Conservation (phyloP, 2,329 filamentous ascomycete genomes). For the Grosmannia clavigera region DNA sequence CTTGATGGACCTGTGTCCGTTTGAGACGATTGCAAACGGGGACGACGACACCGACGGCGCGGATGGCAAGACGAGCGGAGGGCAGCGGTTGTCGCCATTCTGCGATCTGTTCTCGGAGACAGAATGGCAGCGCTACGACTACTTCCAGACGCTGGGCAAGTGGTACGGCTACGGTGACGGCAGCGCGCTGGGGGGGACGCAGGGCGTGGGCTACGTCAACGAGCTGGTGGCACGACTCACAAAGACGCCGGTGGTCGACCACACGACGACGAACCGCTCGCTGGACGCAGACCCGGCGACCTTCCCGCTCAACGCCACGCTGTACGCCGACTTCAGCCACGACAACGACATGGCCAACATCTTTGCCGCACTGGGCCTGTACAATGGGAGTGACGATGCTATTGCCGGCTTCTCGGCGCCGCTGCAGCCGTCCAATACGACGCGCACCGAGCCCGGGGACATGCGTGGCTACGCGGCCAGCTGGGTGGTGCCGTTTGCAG, state of each 20-base stretch:
- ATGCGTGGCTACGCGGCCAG: conserved; percentile 60
- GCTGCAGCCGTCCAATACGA: conserved; percentile 36
- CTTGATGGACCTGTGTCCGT: conserved; percentile 84
- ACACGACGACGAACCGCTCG: conserved; percentile 66
- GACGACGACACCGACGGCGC: conserved; percentile 27
- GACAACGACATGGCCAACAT: conserved; percentile 78
- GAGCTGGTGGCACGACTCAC: conserved; percentile 78
- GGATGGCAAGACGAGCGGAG: background rate
- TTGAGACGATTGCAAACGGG: conserved; percentile 58
- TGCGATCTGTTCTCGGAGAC: conserved; percentile 59
- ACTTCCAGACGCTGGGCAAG: conserved; percentile 68
- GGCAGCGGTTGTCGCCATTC: conserved; percentile 47
- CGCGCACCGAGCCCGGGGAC: conserved; percentile 34
- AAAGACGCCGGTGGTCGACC: conserved; percentile 51
- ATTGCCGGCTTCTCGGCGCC: conserved; percentile 17
- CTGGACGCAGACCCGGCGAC: conserved; percentile 54
- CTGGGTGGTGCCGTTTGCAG: conserved; percentile 74
- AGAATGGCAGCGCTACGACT: conserved; percentile 73
- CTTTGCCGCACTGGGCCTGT: conserved; percentile 66
- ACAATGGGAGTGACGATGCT: conserved; percentile 44
- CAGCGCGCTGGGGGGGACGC: conserved; percentile 67
- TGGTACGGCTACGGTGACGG: conserved; percentile 74
- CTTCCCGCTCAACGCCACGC: conserved; percentile 55
- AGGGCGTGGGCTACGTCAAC: conserved; percentile 79
- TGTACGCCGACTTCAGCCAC: conserved; percentile 88